Conservation (phyloP, 257 asterid species). For the Solanum piurae region DNA sequence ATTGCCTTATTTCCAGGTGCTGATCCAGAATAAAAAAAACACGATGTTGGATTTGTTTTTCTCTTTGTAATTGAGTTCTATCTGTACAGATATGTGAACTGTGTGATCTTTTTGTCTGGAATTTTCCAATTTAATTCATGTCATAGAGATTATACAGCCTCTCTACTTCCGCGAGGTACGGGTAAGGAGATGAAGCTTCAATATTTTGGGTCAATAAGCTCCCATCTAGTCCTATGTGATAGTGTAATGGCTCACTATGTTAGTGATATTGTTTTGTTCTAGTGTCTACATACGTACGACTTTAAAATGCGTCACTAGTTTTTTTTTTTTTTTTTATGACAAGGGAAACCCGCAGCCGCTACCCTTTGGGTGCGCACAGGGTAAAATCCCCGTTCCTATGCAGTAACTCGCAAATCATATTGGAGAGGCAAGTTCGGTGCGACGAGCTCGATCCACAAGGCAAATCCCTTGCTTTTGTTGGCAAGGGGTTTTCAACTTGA, state of each 20-base stretch:
- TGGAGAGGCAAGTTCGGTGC: not conserved
- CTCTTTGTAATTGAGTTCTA: not conserved
- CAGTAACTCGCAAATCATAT: not conserved
- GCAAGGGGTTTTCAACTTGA: not conserved
- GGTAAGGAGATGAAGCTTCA: not conserved
- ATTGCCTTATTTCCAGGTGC: not conserved
- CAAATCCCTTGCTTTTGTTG: rapidly evolving
- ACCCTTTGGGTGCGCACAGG: no score
- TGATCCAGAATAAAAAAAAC: not conserved
- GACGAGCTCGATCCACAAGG: not conserved
- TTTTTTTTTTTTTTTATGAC: not conserved
- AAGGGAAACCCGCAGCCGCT: rapidly evolving
- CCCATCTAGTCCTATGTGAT: not conserved
- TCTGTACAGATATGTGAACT: not conserved
- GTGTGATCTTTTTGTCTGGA: not conserved
- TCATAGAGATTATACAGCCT: not conserved
- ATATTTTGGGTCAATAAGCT: not conserved
- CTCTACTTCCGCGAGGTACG: not conserved
- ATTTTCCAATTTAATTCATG: not conserved
- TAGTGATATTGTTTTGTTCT: not conserved
- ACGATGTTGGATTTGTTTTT: not conserved
- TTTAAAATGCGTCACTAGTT: not conserved
- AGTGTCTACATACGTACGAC: not conserved
- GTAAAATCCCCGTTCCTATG: not conserved
- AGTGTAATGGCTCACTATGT: not conserved